A percentile compares a stretch with the other conserved stretches of the same genome.
Evolutionary conservation across 192 early-diverging fungal species (phyloP).

Genomic region (Mortierella claussenii): DNA sequence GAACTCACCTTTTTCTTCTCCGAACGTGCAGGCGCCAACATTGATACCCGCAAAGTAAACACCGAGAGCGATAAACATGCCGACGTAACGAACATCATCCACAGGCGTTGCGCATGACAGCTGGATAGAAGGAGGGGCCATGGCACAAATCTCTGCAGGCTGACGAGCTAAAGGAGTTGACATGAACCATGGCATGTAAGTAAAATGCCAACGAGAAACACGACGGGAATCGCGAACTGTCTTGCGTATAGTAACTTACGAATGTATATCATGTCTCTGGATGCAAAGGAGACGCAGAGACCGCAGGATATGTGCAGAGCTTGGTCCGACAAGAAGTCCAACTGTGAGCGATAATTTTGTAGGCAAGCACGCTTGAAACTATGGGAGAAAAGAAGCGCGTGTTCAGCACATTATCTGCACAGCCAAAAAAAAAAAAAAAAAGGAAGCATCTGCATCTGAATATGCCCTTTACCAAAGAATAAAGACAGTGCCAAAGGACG

Average conservation of each 20-base stretch:
- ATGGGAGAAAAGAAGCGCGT: conserved; percentile 26
- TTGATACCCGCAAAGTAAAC: conserved; percentile 67
- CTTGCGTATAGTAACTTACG: conserved; percentile 30
- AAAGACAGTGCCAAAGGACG: conserved; percentile 43
- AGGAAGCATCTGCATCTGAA: not conserved
- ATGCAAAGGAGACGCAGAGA: conserved; percentile 58
- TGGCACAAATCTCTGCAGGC: conserved; percentile 53
- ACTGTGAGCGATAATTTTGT: conserved; percentile 61
- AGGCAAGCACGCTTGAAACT: conserved; percentile 56
- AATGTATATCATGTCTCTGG: conserved; percentile 59
- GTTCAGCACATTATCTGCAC: not conserved
- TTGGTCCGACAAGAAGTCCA: conserved; percentile 59
- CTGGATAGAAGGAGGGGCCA: conserved; percentile 51
- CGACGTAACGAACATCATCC: conserved; percentile 48
- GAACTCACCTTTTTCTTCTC: conserved; percentile 62
- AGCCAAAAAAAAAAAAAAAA: not conserved
- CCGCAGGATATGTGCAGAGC: conserved; percentile 65
- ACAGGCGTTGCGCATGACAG: conserved; percentile 28
- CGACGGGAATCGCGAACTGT: not conserved
- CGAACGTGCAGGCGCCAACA: conserved; percentile 66
- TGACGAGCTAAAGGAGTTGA: conserved; percentile 41
- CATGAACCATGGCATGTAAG: too few species aligned
- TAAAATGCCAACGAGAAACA: too few species aligned
- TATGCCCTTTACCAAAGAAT: conserved; percentile 27
- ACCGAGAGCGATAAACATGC: conserved; percentile 67